These are phyloP conservation scores for Strobilomyces confusus DNA, from an alignment of 768 basidiomycete species.

Conservation along the genomic window DNA sequence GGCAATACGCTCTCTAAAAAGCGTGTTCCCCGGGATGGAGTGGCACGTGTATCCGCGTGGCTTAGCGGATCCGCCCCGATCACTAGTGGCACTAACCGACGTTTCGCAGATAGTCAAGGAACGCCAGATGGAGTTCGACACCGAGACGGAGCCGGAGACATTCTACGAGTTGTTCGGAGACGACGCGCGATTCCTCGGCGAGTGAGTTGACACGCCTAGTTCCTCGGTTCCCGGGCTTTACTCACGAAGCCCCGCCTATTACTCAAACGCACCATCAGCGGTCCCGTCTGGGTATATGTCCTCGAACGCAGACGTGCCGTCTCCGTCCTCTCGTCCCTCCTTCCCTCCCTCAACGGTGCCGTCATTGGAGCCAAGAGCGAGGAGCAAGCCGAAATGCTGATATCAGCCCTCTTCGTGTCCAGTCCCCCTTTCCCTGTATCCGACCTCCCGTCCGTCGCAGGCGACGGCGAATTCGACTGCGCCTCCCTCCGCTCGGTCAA, in stretches of 20 bases:
- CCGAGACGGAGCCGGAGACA: conserved; percentile 75
- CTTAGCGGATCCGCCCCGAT: conserved; percentile 11
- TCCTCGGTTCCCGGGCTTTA: neutral
- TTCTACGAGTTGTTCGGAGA: conserved; percentile 78
- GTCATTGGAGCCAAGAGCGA: conserved; percentile 69
- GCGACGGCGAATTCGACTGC: conserved; percentile 33
- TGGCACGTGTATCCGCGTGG: conserved; percentile 9
- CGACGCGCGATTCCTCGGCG: conserved; percentile 66
- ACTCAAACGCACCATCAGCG: conserved; percentile 40
- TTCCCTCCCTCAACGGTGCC: conserved; percentile 53
- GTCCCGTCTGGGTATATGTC: conserved; percentile 89
- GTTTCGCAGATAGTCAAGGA: conserved; percentile 72
- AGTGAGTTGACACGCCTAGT: conserved; percentile 48
- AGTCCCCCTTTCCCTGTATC: conserved; percentile 74
- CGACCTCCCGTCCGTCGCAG: conserved; percentile 51
- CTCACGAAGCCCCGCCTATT: conserved; percentile 6
- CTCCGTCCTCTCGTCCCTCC: conserved; percentile 73
- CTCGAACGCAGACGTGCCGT: conserved; percentile 80
- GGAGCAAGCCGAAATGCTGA: conserved; percentile 74
- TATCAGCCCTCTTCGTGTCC: conserved; percentile 72
- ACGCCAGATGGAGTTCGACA: conserved; percentile 85
- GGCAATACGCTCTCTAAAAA: neutral
- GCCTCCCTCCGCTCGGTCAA: conserved; percentile 41
- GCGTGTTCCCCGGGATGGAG: conserved; percentile 2
- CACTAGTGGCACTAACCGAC: conserved; percentile 7